Conservation (phyloP, 1,284 basidiomycete genomes). For the Pseudozyma pruni region DNA sequence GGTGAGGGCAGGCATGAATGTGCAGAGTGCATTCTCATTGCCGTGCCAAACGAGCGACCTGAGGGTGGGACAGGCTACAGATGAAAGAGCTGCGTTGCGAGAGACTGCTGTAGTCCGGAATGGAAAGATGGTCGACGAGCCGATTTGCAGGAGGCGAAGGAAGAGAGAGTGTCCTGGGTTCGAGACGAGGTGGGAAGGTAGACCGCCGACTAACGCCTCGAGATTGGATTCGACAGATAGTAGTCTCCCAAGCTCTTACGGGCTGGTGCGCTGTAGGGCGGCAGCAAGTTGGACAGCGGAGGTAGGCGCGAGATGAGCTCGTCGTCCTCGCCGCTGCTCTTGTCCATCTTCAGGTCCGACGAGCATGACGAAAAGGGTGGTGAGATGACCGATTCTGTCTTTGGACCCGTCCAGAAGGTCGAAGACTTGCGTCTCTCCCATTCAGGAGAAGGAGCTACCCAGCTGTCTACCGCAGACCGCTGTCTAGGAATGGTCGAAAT, state of each 20-base stretch:
- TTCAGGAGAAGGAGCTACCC: not conserved
- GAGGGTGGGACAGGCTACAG: too few species aligned
- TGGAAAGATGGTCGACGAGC: too few species aligned
- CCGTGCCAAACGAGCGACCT: too few species aligned
- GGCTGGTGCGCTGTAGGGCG: not conserved
- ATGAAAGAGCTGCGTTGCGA: too few species aligned
- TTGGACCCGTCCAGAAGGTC: not conserved
- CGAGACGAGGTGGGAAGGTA: not conserved
- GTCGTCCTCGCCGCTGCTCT: not conserved
- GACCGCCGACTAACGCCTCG: constrained; percentile 6
- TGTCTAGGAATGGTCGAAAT: constrained; percentile 13
- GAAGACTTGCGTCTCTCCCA: not conserved
- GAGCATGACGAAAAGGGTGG: not conserved
- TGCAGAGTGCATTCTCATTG: too few species aligned
- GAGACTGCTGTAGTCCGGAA: too few species aligned
- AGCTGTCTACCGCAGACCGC: not conserved
- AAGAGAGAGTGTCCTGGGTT: not conserved
- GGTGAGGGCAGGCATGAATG: too few species aligned
- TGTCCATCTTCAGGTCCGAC: not conserved
- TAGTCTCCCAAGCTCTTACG: constrained; percentile 32
- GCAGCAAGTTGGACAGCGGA: constrained; percentile 7
- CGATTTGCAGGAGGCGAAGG: not conserved
- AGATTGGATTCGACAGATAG: constrained; percentile 34
- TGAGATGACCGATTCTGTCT: not conserved
- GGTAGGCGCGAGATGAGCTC: constrained; percentile 4